These are phyloP conservation scores for Caryopteris hybrid DNA, from an alignment of 305 asterid genomes.

Conservation along the genomic window DNA sequence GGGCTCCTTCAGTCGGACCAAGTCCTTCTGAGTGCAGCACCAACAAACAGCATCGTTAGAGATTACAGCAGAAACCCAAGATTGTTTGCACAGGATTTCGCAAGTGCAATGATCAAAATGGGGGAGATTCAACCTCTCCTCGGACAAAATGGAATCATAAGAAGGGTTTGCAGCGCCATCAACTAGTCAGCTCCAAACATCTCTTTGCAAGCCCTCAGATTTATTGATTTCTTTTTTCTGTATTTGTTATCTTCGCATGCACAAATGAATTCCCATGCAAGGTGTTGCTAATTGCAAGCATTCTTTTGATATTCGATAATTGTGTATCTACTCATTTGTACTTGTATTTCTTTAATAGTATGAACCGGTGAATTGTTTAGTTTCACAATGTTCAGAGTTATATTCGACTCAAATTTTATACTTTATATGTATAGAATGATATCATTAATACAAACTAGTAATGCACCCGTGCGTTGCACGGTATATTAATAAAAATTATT, in stretches of 20 bases:
- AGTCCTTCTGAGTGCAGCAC: slow-evolving; percentile 36
- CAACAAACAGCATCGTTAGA: slow-evolving; percentile 20
- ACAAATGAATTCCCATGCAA: too few relatives aligned
- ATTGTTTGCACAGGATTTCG: slow-evolving; percentile 36
- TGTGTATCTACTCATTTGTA: background rate
- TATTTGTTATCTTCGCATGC: background rate
- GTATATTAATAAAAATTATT: too few relatives aligned
- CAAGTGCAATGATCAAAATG: slow-evolving; percentile 57
- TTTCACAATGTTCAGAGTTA: too few relatives aligned
- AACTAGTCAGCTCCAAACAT: slow-evolving; percentile 18
- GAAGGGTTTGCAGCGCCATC: slow-evolving; percentile 44
- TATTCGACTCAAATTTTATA: too few relatives aligned
- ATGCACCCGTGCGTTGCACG: too few relatives aligned
- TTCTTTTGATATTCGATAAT: background rate
- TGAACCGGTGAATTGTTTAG: too few relatives aligned
- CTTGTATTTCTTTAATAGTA: too few relatives aligned
- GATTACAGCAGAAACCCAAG: slow-evolving; percentile 36
- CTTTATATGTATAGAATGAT: too few relatives aligned
- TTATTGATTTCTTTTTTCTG: background rate
- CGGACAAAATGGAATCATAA: slow-evolving; percentile 43
- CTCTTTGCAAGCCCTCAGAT: too few relatives aligned
- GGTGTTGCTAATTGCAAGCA: background rate
- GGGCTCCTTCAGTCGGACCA: slow-evolving; percentile 64
- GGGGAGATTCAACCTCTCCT: slow-evolving; percentile 39
- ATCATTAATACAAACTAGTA: too few relatives aligned